Evolutionary conservation across 169 alveolate species (phyloP).

Genomic region (Eimeria maxima): DNA sequence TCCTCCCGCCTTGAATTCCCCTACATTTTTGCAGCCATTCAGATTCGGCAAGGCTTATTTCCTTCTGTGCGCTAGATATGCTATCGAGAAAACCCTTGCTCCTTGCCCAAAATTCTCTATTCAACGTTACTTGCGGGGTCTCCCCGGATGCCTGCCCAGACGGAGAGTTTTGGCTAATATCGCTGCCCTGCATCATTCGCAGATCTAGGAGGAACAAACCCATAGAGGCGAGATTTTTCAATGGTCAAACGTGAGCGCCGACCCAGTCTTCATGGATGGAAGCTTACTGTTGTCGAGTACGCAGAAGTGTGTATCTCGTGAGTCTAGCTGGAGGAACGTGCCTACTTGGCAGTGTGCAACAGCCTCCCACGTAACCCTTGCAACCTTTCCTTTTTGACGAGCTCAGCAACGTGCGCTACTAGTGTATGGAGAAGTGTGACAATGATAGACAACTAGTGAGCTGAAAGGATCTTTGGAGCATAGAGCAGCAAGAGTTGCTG

Average conservation of each 20-base stretch:
- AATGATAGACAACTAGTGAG: background rate
- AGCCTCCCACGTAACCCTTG: background rate
- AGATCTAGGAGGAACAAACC: background rate
- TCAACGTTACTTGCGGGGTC: background rate
- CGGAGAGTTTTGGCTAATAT: background rate
- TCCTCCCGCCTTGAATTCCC: conserved; percentile 64
- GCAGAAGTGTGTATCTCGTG: background rate
- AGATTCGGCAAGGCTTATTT: conserved; percentile 48
- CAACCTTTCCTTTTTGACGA: too few relatives aligned
- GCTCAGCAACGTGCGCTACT: background rate
- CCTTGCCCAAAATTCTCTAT: conserved; percentile 25
- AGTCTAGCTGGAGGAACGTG: background rate
- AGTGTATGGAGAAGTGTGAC: background rate
- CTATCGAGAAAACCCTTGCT: conserved; percentile 40
- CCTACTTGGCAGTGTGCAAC: background rate
- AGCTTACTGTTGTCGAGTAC: background rate
- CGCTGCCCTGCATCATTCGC: conserved; percentile 7
- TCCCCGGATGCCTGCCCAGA: background rate
- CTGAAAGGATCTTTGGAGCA: background rate
- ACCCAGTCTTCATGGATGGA: background rate
- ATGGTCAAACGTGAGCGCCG: background rate
- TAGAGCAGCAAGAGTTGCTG: background rate
- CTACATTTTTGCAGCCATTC: conserved; percentile 52
- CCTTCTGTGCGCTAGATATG: conserved; percentile 36
- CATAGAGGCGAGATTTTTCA: background rate